Evolutionary conservation across 306 rosid species (phyloP), one percentile per base, ranked within the genome.

Genomic region (Phaseolus lunatus): DNA sequence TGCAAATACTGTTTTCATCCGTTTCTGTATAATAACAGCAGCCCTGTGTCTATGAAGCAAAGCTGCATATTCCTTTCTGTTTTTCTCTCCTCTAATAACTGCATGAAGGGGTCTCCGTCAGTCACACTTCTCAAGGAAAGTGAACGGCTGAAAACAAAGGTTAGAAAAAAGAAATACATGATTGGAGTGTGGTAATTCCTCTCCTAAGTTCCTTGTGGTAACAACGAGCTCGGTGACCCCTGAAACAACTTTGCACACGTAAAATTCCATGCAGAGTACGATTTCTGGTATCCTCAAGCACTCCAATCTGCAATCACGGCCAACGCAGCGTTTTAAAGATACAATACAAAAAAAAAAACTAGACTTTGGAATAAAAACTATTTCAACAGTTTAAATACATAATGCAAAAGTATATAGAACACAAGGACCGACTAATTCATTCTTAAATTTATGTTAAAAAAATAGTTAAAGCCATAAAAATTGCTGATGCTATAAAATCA

Each of bases 271-370:
- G 97, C 58, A 92, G 92, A 23, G 99, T 92, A 69, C 97, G 97
- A 57, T 91, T 95, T 87, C 99, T 87, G 59, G 98, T 92, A 86
- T 95, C 99, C 82, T 95, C 99, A 45, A 95, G 98, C 74, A 90
- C 89, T 78, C 99, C 99, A 82, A 92, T 89, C 99, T 95, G 88
- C 87, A 90, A 61, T 71, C 16, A 20, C 14, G 18, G 41, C 35
- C 50, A 47, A 80, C 9, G 37, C 54, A 59, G 59, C 63, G 49
- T 65, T 33, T 54, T 44, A 44, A 74, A 74, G 11, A 67, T 49
- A 65, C 52, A 76, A 31, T 49, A 13, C 68, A 43, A 3, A 61
- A 61, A 48, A 74, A 26, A 20, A 65, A 20, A 11, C 22, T 13
- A n/a, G 71, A 77, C 62, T 31, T 23, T n/a, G 66, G 41, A 68